phyloP scores from a whole-genome alignment of 2,329 filamentous ascomycete genomes.

The Ceratocystis variospora region DNA sequence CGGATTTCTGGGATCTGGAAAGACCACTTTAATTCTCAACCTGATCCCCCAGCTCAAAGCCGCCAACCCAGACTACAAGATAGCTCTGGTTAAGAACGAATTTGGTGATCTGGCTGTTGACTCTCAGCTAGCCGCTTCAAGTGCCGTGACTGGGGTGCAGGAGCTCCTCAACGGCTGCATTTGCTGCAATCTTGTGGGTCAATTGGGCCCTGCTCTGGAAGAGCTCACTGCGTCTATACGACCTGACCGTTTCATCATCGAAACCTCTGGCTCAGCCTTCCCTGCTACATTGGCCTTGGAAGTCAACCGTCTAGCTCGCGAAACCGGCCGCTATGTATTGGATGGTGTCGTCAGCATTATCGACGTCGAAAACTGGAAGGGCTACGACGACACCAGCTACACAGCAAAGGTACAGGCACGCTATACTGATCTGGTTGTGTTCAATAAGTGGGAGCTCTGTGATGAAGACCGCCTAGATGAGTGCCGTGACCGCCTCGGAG shows the following conservation, averaged over 20 bases:
- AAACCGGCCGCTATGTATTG: conserved; percentile 55
- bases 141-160: conserved; percentile 74
- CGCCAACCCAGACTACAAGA: conserved; percentile 60
- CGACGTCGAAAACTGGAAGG: conserved; percentile 89
- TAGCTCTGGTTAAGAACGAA: conserved; percentile 94
- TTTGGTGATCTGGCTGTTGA: conserved; percentile 92
- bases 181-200: conserved; percentile 95
- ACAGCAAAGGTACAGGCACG: conserved; percentile 77
- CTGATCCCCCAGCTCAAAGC: conserved; percentile 77
- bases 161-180: conserved; percentile 96
- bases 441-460: conserved; percentile 83
- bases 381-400: conserved; percentile 81
- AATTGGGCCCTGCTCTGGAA: conserved; percentile 65
- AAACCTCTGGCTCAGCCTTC: conserved; percentile 80
- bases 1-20: conserved; percentile 89
- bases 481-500: conserved; percentile 64
- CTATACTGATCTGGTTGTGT: conserved; percentile 80
- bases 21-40: conserved; percentile 90
- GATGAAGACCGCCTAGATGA: conserved; percentile 62
- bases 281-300: conserved; percentile 85
- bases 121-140: conserved; percentile 72
- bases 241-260: conserved; percentile 82
- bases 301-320: conserved; percentile 63
- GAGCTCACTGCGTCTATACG: conserved; percentile 45
- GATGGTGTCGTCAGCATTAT: conserved; percentile 84